These are phyloP conservation scores for Coemansia sp. DNA, from an alignment of 192 early-diverging fungal genomes.

Conservation along the genomic window DNA sequence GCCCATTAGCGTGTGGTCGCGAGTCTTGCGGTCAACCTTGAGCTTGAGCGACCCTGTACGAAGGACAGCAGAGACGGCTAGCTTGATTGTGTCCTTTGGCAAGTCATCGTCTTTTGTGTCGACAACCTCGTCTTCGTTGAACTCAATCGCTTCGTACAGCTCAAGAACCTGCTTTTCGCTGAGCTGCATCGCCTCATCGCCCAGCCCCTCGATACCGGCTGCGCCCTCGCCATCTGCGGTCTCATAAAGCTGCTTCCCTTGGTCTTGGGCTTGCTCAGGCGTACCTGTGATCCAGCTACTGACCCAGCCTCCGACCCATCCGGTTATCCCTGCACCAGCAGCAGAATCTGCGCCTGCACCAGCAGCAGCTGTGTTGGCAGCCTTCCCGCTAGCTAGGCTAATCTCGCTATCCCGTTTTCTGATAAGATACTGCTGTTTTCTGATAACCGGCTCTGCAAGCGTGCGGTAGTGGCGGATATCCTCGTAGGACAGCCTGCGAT, in stretches of 20 bases:
- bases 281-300: constrained; percentile 46
- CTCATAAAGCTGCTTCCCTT: not conserved
- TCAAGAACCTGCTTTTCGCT: constrained; percentile 86
- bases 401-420: constrained; percentile 40
- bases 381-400: not conserved
- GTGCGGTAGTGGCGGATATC: constrained; percentile 88
- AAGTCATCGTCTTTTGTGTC: constrained; percentile 40
- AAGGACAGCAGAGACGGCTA: constrained; percentile 64
- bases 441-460: constrained; percentile 68
- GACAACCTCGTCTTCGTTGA: constrained; percentile 71
- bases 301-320: constrained; percentile 57
- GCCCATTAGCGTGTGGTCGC: constrained; percentile 53
- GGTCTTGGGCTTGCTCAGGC: constrained; percentile 4
- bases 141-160: constrained; percentile 93
- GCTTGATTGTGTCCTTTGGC: constrained; percentile 59
- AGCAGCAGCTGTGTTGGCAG: constrained; percentile 1
- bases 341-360: constrained; percentile 11
- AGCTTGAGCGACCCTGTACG: constrained; percentile 80
- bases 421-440: constrained; percentile 70
- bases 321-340: constrained; percentile 29
- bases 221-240: not conserved
- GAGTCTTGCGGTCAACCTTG: constrained; percentile 54
- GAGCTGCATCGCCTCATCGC: constrained; percentile 49
- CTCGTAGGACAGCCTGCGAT: constrained; percentile 78
- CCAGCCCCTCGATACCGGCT: constrained; percentile 3